Base-by-base conservation (phyloP, 2,329 filamentous ascomycete species). In the Calonectria montana region DNA sequence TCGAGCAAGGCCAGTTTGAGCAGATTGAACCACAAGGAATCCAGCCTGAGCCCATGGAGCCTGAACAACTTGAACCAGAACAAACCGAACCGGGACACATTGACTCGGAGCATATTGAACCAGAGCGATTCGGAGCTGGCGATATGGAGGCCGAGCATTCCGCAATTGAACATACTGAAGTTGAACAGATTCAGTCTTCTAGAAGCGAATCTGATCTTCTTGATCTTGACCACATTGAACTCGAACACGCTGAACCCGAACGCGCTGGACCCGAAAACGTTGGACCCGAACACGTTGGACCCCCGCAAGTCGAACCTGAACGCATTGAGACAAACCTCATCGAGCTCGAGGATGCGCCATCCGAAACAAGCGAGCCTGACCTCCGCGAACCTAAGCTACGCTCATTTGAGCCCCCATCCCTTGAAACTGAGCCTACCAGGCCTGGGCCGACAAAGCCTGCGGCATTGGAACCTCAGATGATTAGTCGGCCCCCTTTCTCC, bases 401-500 rank as follows among this genome's bases (percentile, higher is more conserved):
- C 27, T 31, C 29, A 4, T 5, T 27, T 4, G 43, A 48, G 47
- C 13, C 41, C 16, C 39, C 23, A 16, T 9, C 43, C n/a, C 21
- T 39, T 23, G 16, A 25, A 31, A 8, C 64, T 21, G 67, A 16
- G 21, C 41, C 67, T 18, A 35, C 27, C 29, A 21, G 16, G 6
- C 16, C 53, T 25, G 18, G 21, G 16, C 21, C 15, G 2, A 21
- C 53, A 4, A 59, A 72, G 23, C 57, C 71, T 16, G 62, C 72
- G 12, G 69, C 62, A 47, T 55, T 67, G 25, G 71, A 79, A n/a
- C 47, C 68, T 45, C 63, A 67, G 15, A 39, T 78, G 13, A 74
- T 71, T 12, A 73, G 74, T 48, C 76, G 72, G 23, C 75, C 74
- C 9, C 70, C 74, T 2, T 35, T 68, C 18, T 67, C 71, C 1